Evolutionary conservation across 768 basidiomycete genomes (phyloP), one percentile per base, ranked within the genome.

Genomic region (Tephrocybe sp.): DNA sequence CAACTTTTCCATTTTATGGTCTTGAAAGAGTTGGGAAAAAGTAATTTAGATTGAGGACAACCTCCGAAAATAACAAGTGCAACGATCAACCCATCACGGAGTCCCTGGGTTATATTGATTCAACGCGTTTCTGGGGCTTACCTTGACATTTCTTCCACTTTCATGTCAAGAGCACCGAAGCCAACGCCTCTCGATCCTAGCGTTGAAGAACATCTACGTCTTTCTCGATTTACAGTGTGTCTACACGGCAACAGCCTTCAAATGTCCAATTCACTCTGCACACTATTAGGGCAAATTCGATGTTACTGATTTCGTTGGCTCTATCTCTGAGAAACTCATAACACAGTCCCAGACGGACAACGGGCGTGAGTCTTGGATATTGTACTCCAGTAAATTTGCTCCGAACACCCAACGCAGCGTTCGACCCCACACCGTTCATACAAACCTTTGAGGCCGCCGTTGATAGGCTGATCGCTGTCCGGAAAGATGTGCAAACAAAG

Each of bases 371-470:
- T 72, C 27, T 29, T 30, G 41, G 9, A 41, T 23, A 9, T 50
- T 19, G 49, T 42, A 9, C 19, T 19, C 16, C 15, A 4, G 33
- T 31, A 33, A n/a, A 34, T 37, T 8, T 11, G 45, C 16, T 34
- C 25, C 42, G 42, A 25, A 58, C 48, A 56, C 43, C 46, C 31
- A 42, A 49, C 40, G 25, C 53, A 94, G 92, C 94, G n/a, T 95
- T 95, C 61, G 85, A 95, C 60, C 92, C 94, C 4, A 86, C 88
- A 60, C 92, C 94, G 0, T 97, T 97, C 69, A 88, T 97, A 52
- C 74, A 80, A 45, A 93, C 90, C 3, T 95, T 99, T 55, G 97
- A 98, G 58, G 81, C 83, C 15, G 90, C 91, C 0, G 85, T 98
- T 10, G 94, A 97, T 69, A 82, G 79, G 45, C 79, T 99, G 27